Evolutionary conservation across 108 stramenopile species (phyloP).

Genomic region (Nitzschia sp.): DNA sequence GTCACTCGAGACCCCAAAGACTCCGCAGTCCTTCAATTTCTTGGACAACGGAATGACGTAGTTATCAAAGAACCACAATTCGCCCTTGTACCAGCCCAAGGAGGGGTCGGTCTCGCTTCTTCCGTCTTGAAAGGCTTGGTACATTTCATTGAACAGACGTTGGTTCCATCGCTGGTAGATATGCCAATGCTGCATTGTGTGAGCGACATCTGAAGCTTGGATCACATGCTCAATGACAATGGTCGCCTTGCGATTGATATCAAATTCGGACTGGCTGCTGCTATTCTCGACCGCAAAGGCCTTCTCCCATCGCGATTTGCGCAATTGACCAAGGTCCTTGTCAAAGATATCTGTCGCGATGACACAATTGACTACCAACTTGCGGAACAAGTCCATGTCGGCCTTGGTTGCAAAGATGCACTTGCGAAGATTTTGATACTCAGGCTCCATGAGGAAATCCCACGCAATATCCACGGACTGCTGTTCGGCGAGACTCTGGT

Average conservation of each 20-base stretch:
- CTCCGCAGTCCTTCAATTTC: conserved; percentile 6
- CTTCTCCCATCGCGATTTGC: conserved; percentile 4
- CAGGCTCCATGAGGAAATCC: neutral
- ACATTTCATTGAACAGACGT: neutral
- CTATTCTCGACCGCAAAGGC: neutral
- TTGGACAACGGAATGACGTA: conserved; percentile 13
- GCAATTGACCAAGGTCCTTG: neutral
- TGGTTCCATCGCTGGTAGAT: conserved; percentile 4
- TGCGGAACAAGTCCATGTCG: neutral
- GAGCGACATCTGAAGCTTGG: conserved; percentile 7
- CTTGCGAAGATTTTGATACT: neutral
- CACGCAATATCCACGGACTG: conserved; percentile 9
- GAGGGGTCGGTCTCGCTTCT: neutral
- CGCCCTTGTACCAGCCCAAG: conserved; percentile 2
- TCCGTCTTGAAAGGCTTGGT: neutral
- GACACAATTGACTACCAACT: conserved; percentile 6
- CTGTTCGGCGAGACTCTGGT: conserved; percentile 1
- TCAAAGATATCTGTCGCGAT: conserved; percentile 13
- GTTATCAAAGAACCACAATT: neutral
- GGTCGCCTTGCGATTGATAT: conserved; percentile 7
- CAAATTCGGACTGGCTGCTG: neutral
- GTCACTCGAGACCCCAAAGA: conserved; percentile 15
- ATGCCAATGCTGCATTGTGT: neutral
- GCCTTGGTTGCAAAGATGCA: neutral
- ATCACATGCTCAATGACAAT: conserved; percentile 18